Evolutionary conservation across 768 basidiomycete genomes (phyloP).

Genomic region (Tricholoma matsutake): DNA sequence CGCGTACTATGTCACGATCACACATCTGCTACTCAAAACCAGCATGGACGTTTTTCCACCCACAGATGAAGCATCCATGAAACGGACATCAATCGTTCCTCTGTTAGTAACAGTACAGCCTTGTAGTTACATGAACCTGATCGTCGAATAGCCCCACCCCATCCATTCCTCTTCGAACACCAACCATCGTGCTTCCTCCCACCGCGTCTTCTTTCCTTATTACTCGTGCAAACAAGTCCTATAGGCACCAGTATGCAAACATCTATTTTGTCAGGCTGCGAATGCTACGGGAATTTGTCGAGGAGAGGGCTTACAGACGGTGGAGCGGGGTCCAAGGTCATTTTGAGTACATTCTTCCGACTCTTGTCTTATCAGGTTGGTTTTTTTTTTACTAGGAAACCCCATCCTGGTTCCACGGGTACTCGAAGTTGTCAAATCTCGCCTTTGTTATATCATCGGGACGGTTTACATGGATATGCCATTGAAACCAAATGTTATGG

Average conservation of each 20-base stretch:
- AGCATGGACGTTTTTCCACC: background rate
- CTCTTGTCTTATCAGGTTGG: background rate
- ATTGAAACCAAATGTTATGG: slow-evolving; percentile 95
- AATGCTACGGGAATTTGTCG: slow-evolving; percentile 38
- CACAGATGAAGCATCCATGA: background rate
- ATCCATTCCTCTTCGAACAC: slow-evolving; percentile 27
- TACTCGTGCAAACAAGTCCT: slow-evolving; percentile 40
- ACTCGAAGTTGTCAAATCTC: slow-evolving; percentile 81
- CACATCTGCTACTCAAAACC: background rate
- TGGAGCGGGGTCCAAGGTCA: slow-evolving; percentile 44
- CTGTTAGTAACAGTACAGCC: background rate
- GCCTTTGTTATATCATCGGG: slow-evolving; percentile 88
- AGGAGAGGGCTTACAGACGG: slow-evolving; percentile 35
- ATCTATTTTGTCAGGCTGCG: slow-evolving; percentile 51
- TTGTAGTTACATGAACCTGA: background rate
- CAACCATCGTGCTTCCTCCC: slow-evolving; percentile 37
- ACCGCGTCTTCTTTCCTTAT: slow-evolving; percentile 47
- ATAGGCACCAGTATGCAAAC: slow-evolving; percentile 55
- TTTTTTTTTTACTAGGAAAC: slow-evolving; percentile 45
- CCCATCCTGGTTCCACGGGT: slow-evolving; percentile 76
- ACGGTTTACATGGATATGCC: slow-evolving; percentile 99
- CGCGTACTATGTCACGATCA: background rate
- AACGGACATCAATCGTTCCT: background rate
- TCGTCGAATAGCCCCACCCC: slow-evolving; percentile 20
- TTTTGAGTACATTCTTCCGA: slow-evolving; percentile 4